Evolutionary conservation across 1,139 yeast species (phyloP).

Genomic region (Hyphopichia fennica): DNA sequence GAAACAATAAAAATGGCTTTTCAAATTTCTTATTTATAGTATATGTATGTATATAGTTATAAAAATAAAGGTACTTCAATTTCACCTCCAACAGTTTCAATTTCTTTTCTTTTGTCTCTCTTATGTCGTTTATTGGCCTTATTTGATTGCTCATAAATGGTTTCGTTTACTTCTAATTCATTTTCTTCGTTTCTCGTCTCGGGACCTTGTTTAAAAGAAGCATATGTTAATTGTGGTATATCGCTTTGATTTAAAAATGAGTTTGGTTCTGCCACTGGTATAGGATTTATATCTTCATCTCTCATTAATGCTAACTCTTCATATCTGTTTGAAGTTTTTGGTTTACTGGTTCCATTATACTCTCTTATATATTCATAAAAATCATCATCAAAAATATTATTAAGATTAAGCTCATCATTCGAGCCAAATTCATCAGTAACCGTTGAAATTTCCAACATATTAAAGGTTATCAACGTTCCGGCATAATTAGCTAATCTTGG

Average conservation of each 20-base stretch:
- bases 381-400: slow-evolving; percentile 25
- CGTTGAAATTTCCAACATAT: slow-evolving; percentile 49
- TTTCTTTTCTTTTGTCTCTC: slow-evolving; percentile 9
- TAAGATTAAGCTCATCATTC: slow-evolving; percentile 11
- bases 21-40: slow-evolving; percentile 38
- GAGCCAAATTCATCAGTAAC: slow-evolving; percentile 16
- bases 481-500: slow-evolving; percentile 36
- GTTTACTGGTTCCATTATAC: slow-evolving; percentile 4
- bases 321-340: slow-evolving; percentile 10
- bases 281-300: background rate
- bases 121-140: background rate
- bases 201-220: slow-evolving; percentile 13
- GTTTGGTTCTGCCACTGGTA: slow-evolving; percentile 3
- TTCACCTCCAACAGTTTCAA: slow-evolving; percentile 37
- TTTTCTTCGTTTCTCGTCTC: background rate
- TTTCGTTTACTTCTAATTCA: slow-evolving; percentile 9
- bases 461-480: slow-evolving; percentile 64
- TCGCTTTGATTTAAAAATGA: background rate
- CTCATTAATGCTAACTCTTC: slow-evolving; percentile 10
- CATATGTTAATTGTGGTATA: slow-evolving; percentile 15
- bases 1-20: slow-evolving; percentile 49
- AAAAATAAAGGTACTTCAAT: slow-evolving; percentile 43
- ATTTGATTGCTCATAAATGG: slow-evolving; percentile 5
- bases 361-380: slow-evolving; percentile 22
- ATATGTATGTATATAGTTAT: slow-evolving; percentile 10